Evolutionary conservation across 148 eudicot species (phyloP).

Genomic region (Vaccinium myrtillus): DNA sequence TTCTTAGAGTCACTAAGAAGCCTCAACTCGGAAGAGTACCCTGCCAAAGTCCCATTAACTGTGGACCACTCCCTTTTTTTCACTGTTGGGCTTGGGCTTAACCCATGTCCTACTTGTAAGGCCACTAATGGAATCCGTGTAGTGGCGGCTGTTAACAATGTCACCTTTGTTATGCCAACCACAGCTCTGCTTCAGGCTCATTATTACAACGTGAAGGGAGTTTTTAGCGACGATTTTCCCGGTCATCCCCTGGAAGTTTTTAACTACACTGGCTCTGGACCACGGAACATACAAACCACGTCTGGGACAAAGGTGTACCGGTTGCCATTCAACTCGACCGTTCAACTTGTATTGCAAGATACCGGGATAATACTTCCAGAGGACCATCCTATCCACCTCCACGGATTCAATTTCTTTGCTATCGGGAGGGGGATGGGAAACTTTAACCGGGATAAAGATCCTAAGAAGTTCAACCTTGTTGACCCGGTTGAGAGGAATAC

Average conservation of each 20-base stretch:
- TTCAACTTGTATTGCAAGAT: slow-evolving; percentile 27
- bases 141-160: slow-evolving; percentile 26
- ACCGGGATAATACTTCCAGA: slow-evolving; percentile 25
- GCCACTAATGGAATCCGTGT: slow-evolving; percentile 18
- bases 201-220: slow-evolving; percentile 21
- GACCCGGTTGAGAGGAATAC: slow-evolving; percentile 31
- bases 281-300: slow-evolving; percentile 12
- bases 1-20: slow-evolving; percentile 22
- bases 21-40: slow-evolving; percentile 21
- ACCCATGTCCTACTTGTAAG: slow-evolving; percentile 21
- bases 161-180: slow-evolving; percentile 31
- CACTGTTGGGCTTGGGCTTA: slow-evolving; percentile 23
- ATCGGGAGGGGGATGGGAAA: slow-evolving; percentile 31
- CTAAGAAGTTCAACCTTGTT: slow-evolving; percentile 19
- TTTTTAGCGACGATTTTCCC: slow-evolving; percentile 28
- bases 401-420: slow-evolving; percentile 31
- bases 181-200: slow-evolving; percentile 29
- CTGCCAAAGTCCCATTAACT: slow-evolving; percentile 18
- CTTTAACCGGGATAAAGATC: slow-evolving; percentile 22
- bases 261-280: slow-evolving; percentile 23
- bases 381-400: slow-evolving; percentile 31
- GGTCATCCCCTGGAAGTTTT: slow-evolving; percentile 13
- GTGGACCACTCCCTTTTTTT: slow-evolving; percentile 21
- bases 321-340: slow-evolving; percentile 23
- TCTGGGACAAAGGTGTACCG: slow-evolving; percentile 25